Evolutionary conservation across 2,329 filamentous ascomycete species (phyloP), one percentile per base, ranked within the genome.

Genomic region (Furcasterigmium furcatum): DNA sequence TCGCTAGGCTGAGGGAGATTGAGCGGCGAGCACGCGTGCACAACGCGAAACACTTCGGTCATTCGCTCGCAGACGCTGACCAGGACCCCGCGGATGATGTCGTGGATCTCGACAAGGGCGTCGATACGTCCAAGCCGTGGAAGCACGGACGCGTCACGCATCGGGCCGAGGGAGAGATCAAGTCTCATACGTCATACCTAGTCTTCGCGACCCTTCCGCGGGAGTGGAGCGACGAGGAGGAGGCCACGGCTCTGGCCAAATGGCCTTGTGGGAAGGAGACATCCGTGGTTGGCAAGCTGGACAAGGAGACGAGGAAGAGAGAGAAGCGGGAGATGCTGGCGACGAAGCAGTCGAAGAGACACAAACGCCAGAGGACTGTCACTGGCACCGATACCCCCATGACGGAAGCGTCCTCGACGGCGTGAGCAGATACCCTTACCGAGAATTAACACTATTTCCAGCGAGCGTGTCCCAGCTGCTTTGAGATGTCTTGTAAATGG

Each of bases 181-280:
- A 96, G 76, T 94, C 88, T 8, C 94, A 99, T 66, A 99, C 94
- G 0, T 94, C 88, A n/a, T 99, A 99, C 63, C 77, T 99, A 5
- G 87, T 95, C 5, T 99, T 99, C 70, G 94, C 94, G 0, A 73
- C 94, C 4, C 68, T 99, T 49, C 92, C 94, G n/a, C 77, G 83
- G 36, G 84, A 88, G 51, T 99, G 94, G 94, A 84, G 74, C 1
- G 85, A 82, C 29, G 87, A 87, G 49, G 89, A 96, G 53, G 94
- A 99, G 67, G 77, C 77, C 25, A 76, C 76, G 24, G 83, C 84
- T 42, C 68, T 77, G 52, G 72, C 77, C 43, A 80, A 76, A 51
- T 90, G 84, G 79, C 82, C 83, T 1, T 79, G 80, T 43, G 75
- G 73, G 21, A 68, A 72, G 32, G 76, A 79, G 57, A 70, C 60